Evolutionary conservation across 23 red algal species (phyloP).

Genomic region (Rhodosorus marinus): DNA sequence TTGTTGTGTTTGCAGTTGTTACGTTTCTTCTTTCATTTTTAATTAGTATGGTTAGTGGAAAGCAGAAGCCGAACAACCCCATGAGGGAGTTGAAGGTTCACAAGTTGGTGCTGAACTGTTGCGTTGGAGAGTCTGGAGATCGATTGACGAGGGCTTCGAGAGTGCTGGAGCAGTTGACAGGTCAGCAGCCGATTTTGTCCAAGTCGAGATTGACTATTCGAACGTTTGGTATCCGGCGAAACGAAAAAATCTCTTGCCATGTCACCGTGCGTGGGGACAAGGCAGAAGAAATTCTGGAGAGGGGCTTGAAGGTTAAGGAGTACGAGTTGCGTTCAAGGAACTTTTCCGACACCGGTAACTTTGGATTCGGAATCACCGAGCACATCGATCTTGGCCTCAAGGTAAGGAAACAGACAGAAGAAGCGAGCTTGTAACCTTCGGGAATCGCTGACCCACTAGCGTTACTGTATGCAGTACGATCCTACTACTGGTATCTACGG

Average conservation of each 20-base stretch:
- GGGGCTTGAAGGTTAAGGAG: conserved; percentile 83
- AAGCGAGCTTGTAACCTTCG: not conserved
- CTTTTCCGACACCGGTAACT: conserved; percentile 72
- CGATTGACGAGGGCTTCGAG: conserved; percentile 61
- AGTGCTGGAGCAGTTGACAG: conserved; percentile 88
- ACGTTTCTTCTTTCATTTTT: no score
- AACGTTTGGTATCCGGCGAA: conserved; percentile 85
- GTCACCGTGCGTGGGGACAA: conserved; percentile 93
- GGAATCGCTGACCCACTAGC: not conserved
- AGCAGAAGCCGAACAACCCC: conserved; percentile 60
- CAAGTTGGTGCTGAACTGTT: conserved; percentile 96
- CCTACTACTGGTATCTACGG: conserved; percentile 93
- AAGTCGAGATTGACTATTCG: conserved; percentile 82
- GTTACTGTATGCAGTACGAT: conserved; percentile 31
- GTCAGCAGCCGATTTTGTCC: conserved; percentile 58
- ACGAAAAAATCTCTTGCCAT: conserved; percentile 77
- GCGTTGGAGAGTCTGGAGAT: conserved; percentile 85
- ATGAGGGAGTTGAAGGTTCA: conserved; percentile 86
- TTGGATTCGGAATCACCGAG: conserved; percentile 94
- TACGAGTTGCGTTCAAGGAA: conserved; percentile 73
- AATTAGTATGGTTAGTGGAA: conserved; percentile 21
- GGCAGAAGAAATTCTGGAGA: conserved; percentile 87
- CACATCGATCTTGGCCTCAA: conserved; percentile 95
- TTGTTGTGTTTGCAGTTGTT: no score
- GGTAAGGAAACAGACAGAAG: not conserved